A percentile compares a stretch with the other conserved stretches of the same genome.
Evolutionary conservation across 495 filamentous ascomycete species (phyloP).

Genomic region (Rostrohypoxylon terebratum): DNA sequence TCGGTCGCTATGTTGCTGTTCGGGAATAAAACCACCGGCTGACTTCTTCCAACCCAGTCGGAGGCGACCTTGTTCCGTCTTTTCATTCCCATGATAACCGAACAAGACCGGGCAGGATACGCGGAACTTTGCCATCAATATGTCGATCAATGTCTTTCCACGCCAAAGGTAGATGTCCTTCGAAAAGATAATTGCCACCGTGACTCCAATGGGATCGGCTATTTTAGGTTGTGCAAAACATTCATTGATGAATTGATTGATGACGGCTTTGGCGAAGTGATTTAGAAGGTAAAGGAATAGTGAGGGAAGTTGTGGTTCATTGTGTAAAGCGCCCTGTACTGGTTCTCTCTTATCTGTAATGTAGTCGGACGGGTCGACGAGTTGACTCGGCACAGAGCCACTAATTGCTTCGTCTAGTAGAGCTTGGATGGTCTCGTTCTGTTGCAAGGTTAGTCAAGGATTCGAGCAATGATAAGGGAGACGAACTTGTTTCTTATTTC

Average conservation of each 20-base stretch:
- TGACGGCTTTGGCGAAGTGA: slow-evolving; percentile 79
- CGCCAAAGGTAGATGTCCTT: slow-evolving; percentile 73
- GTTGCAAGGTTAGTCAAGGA: slow-evolving; percentile 24
- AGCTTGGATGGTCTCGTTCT: slow-evolving; percentile 61
- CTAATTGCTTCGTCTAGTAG: slow-evolving; percentile 55
- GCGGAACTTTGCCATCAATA: slow-evolving; percentile 88
- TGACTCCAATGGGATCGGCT: slow-evolving; percentile 85
- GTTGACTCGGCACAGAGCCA: slow-evolving; percentile 62
- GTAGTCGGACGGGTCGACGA: slow-evolving; percentile 75
- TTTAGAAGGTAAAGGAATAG: slow-evolving; percentile 87
- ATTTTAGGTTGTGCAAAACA: slow-evolving; percentile 73
- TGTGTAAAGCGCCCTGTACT: slow-evolving; percentile 62
- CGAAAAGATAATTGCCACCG: slow-evolving; percentile 80
- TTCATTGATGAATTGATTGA: slow-evolving; percentile 81
- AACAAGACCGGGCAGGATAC: slow-evolving; percentile 86
- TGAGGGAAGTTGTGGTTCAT: slow-evolving; percentile 68
- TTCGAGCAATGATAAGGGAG: neutral
- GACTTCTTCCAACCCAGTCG: slow-evolving; percentile 81
- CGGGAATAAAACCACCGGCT: slow-evolving; percentile 65
- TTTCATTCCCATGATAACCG: slow-evolving; percentile 82
- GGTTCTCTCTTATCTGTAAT: slow-evolving; percentile 68
- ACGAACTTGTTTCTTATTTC: slow-evolving; percentile 68
- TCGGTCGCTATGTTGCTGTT: slow-evolving; percentile 78
- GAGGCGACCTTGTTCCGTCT: slow-evolving; percentile 72
- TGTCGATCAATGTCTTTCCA: slow-evolving; percentile 80